phyloP scores from a whole-genome alignment of 2,329 filamentous ascomycete genomes.

The Aspergillus puulaauensis region DNA sequence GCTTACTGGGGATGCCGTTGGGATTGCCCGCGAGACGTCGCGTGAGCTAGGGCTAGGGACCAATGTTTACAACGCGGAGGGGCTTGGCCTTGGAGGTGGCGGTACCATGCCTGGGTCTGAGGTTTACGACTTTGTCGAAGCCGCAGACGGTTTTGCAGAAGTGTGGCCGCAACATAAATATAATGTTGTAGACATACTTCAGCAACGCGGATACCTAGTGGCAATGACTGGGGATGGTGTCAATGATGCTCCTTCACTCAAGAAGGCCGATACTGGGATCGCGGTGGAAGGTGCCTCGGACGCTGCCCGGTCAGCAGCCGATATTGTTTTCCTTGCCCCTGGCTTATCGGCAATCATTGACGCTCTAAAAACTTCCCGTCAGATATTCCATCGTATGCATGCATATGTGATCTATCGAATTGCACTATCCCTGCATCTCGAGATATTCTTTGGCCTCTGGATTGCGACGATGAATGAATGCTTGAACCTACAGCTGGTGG shows the following conservation, averaged over 20 bases:
- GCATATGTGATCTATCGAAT: conserved; percentile 96
- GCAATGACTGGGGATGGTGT: conserved; percentile 97
- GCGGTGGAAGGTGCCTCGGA: conserved; percentile 90
- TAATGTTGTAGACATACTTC: conserved; percentile 88
- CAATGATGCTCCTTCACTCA: conserved; percentile 88
- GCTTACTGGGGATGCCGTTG: conserved; percentile 92
- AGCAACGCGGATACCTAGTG: conserved; percentile 89
- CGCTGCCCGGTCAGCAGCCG: conserved; percentile 84
- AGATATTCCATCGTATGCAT: conserved; percentile 97
- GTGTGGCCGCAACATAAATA: conserved; percentile 96
- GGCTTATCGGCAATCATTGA: conserved; percentile 92
- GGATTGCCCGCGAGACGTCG: conserved; percentile 88
- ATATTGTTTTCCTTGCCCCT: conserved; percentile 90
- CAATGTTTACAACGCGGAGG: conserved; percentile 92
- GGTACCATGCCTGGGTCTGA: conserved; percentile 92
- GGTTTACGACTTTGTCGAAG: conserved; percentile 93
- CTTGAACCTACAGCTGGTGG: conserved; percentile 81
- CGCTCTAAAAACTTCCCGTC: conserved; percentile 85
- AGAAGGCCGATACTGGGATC: conserved; percentile 96
- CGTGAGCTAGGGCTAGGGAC: conserved; percentile 88
- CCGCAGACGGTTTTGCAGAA: conserved; percentile 90
- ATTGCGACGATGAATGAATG: conserved; percentile 83
- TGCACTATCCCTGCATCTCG: conserved; percentile 83
- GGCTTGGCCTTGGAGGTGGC: conserved; percentile 83
- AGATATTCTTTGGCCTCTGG: conserved; percentile 90